These are phyloP conservation scores for Eremomyces bilateralis DNA, from an alignment of 495 filamentous ascomycete species.

Conservation along the genomic window DNA sequence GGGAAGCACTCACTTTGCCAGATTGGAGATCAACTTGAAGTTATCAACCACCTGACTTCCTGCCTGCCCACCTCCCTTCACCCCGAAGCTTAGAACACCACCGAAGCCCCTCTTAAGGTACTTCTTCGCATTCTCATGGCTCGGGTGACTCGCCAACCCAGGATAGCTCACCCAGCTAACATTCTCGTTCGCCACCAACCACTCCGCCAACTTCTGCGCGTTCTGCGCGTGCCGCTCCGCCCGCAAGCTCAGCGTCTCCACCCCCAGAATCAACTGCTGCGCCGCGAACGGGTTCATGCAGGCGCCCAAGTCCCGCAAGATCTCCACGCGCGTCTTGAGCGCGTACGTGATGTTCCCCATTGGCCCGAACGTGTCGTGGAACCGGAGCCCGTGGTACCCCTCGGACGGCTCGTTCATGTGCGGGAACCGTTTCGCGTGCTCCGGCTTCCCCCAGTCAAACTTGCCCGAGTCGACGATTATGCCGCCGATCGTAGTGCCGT, in stretches of 20 bases:
- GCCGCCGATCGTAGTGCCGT: constrained; percentile 88
- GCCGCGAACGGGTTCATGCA: constrained; percentile 82
- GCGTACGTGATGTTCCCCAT: constrained; percentile 55
- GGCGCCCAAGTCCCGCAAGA: constrained; percentile 71
- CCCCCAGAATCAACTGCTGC: constrained; percentile 76
- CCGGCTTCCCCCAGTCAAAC: constrained; percentile 93
- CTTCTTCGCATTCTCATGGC: constrained; percentile 66
- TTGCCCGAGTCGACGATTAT: constrained; percentile 81
- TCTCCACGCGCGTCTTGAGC: constrained; percentile 65
- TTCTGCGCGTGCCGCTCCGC: constrained; percentile 79
- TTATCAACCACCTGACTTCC: constrained; percentile 78
- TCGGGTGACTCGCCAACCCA: constrained; percentile 62
- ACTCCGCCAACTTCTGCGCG: constrained; percentile 56
- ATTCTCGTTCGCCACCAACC: constrained; percentile 63
- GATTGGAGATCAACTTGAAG: constrained; percentile 85
- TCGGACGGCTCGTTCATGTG: constrained; percentile 81
- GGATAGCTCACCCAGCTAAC: constrained; percentile 92
- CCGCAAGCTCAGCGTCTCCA: constrained; percentile 78
- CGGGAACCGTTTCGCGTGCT: constrained; percentile 71
- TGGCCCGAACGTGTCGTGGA: constrained; percentile 87
- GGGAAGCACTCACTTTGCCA: constrained; percentile 35
- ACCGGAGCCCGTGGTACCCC: constrained; percentile 91
- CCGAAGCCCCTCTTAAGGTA: constrained; percentile 78
- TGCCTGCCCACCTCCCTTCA: constrained; percentile 66
- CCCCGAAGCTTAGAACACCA: constrained; percentile 80